Conservation (phyloP, 2,329 filamentous ascomycete species). For the Claviceps sp. region DNA sequence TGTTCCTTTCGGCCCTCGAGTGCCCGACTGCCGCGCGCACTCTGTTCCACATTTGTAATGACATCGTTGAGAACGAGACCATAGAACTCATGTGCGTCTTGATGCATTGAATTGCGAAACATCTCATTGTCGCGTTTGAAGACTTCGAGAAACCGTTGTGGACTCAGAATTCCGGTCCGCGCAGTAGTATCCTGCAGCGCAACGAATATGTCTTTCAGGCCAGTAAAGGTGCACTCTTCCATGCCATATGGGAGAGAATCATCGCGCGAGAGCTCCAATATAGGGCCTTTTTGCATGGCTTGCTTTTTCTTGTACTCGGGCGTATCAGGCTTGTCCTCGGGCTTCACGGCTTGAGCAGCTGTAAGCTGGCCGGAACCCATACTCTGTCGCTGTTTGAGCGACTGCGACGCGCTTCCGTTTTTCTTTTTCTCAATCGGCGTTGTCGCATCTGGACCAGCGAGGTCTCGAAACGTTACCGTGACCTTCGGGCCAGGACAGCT, state of each 20-base stretch:
- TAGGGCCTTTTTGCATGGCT: slow-evolving; percentile 74
- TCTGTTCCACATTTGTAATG: slow-evolving; percentile 84
- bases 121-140: slow-evolving; percentile 91
- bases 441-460: slow-evolving; percentile 34
- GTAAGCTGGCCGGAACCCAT: slow-evolving; percentile 40
- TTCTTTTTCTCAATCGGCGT: slow-evolving; percentile 32
- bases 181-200: slow-evolving; percentile 70
- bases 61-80: slow-evolving; percentile 93
- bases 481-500: slow-evolving; percentile 32
- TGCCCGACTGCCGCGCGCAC: slow-evolving; percentile 52
- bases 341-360: slow-evolving; percentile 45
- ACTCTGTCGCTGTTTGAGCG: slow-evolving; percentile 41
- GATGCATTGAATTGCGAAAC: slow-evolving; percentile 94
- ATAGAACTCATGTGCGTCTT: slow-evolving; percentile 95
- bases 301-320: slow-evolving; percentile 98
- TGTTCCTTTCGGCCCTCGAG: slow-evolving; percentile 28
- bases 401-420: slow-evolving; percentile 40
- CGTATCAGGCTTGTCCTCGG: slow-evolving; percentile 87
- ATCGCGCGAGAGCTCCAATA: slow-evolving; percentile 73
- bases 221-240: slow-evolving; percentile 89
- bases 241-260: slow-evolving; percentile 74
- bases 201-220: slow-evolving; percentile 91
- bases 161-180: slow-evolving; percentile 80
- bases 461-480: slow-evolving; percentile 47
- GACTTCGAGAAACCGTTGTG: slow-evolving; percentile 85